Base-by-base conservation (phyloP, 192 early-diverging fungal species). In the Phycomyces blakesleeanus region DNA sequence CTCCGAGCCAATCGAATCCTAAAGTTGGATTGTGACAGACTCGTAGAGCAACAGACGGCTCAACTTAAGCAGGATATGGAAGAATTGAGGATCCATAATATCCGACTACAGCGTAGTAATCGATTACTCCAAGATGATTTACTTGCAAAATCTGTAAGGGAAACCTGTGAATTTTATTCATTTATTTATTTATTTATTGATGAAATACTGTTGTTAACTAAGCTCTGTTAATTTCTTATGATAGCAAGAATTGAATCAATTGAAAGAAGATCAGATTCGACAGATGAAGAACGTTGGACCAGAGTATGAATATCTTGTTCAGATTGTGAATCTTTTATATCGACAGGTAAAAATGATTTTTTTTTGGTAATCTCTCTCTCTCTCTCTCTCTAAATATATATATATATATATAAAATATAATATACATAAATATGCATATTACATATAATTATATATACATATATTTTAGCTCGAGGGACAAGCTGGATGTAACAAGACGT, bases 251-350 rank as follows among this genome's bases (percentile, higher is more conserved):
- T 5, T 72, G 34, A 64, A 68, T 63, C 34, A 54, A 22, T 50
- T 71, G 21, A 51, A 57, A 41, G 61, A 67, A 18, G 69, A 71
- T 40, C 59, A 58, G 20, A 56, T 76, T 11, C 39, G 55, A 15
- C 55, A 71, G 27, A 67, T 71, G 51, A 67, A 64, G 50, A 55
- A 51, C 5, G 66, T 71, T 27, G 69, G 74, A 8, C 74, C 74
- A 37, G 74, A 76, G 63, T 76, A 76, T 55, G 74, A 76, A 64
- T 76, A 76, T 51, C 61, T 76, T 22, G 74, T 76, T 16, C 74
- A 76, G 59, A 67, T 76, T 55, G 66, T 76, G 18, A 56, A 76
- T 50, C 37, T 76, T 49, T 51, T 76, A 16, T 65, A 76, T 55
- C 55, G 64, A 64, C 74, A 74, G 67, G 72, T 74, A 52, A 56